phyloP scores from a whole-genome alignment of 805 yeast genomes.

The Cyberlindnera mrakii region DNA sequence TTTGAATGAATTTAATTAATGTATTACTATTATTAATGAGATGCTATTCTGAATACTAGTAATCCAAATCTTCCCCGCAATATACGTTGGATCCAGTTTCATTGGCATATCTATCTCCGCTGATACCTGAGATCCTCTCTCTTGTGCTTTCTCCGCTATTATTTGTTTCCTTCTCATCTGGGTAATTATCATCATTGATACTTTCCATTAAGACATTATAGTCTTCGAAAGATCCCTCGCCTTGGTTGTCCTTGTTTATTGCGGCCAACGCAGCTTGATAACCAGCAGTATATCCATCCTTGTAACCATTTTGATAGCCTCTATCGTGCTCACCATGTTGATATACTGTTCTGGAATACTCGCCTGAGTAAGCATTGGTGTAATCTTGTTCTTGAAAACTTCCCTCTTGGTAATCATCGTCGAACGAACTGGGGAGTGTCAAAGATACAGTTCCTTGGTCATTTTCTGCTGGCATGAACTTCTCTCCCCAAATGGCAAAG shows the following conservation, averaged over 20 bases:
- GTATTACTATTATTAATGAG: neutral
- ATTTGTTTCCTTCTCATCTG: neutral
- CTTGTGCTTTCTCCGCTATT: neutral
- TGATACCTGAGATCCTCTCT: neutral
- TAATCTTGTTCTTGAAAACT: no score
- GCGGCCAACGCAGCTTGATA: neutral
- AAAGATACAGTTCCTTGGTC: slow-evolving; percentile 1
- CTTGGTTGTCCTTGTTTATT: neutral
- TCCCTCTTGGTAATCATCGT: neutral
- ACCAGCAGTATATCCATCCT: slow-evolving; percentile 4
- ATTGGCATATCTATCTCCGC: neutral
- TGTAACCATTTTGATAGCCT: slow-evolving; percentile 1
- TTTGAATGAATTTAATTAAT: neutral
- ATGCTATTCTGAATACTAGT: neutral
- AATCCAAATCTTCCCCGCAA: neutral
- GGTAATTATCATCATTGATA: neutral
- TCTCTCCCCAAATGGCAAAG: slow-evolving; percentile 54
- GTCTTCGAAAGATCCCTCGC: neutral
- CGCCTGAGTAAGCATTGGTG: no score
- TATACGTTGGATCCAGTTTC: neutral
- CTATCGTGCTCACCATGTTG: neutral
- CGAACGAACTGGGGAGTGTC: neutral
- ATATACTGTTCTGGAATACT: neutral
- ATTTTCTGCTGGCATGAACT: slow-evolving; percentile 25
- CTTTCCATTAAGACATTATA: neutral